Evolutionary conservation across 2,329 filamentous ascomycete genomes (phyloP), one percentile per base, ranked within the genome.

Genomic region (Colletotrichum higginsianum): DNA sequence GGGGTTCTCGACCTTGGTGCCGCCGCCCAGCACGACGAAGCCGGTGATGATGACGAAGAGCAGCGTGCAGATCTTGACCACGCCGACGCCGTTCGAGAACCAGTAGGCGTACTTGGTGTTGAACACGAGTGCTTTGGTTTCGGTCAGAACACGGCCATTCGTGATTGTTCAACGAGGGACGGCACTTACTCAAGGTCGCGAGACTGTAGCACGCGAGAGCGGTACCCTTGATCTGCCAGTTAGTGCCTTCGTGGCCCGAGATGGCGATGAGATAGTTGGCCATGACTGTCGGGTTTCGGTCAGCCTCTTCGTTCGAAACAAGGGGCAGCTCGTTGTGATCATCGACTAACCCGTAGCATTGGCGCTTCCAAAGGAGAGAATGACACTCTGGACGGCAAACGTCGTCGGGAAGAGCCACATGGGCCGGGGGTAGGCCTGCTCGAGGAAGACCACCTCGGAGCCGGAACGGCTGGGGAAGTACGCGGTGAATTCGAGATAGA

Each of bases 401-500:
- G 89, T 84, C 0, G 88, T 88, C 0, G 91, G 89, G 47, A 93
- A 89, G 65, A 93, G 84, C 76, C 89, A 91, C 64, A 84, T 86
- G 0, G 91, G 91, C 1, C 89, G 84, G 0, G 90, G 90, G 73
- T 87, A 93, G 0, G 90, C 88, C 75, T 93, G 91, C 74, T 93
- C 91, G 0, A 93, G 84, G 73, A 92, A 93, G 0, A 91, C 91
- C 0, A 91, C 90, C 75, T 93, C 90, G 0, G 87, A 86, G 0
- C 91, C 91, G 1, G 88, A 91, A 11, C 91, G 87, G 76, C 88
- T 92, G 0, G 91, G 90, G 68, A 92, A 93, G 70, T 90, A 92
- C 0, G 88, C 85, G 0, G 90, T 86, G n/a, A 88, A 88, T 75
- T 93, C 91, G 15, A 92, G 86, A 65, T 92, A 92, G 0, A 91